A percentile compares a stretch with the other conserved stretches of the same genome.
phyloP scores from a whole-genome alignment of 495 filamentous ascomycete species.

The Viridothelium virens region DNA sequence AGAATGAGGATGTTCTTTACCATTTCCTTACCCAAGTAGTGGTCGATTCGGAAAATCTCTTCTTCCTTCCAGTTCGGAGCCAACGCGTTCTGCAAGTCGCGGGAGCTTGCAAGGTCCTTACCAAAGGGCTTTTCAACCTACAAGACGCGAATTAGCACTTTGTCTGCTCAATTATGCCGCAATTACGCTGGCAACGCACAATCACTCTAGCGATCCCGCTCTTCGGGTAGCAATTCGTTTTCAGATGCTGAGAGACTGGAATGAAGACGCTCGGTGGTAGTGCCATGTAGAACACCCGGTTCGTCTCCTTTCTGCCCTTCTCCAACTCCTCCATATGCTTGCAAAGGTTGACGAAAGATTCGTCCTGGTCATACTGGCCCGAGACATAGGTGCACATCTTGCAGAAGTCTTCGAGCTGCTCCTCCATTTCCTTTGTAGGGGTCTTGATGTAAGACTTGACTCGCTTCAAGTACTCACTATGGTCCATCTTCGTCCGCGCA shows the following conservation, averaged over 20 bases:
- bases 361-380: slow-evolving; percentile 95
- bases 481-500: slow-evolving; percentile 99
- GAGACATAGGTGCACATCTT: slow-evolving; percentile 83
- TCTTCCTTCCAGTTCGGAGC: slow-evolving; percentile 99
- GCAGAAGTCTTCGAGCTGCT: slow-evolving; percentile 86
- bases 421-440: slow-evolving; percentile 93
- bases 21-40: slow-evolving; percentile 99
- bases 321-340: slow-evolving; percentile 87
- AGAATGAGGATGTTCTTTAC: slow-evolving; percentile 99
- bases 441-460: slow-evolving; percentile 99
- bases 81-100: slow-evolving; percentile 88
- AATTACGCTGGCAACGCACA: slow-evolving; percentile 44
- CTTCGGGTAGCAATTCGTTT: slow-evolving; percentile 90
- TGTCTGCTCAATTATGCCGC: background rate
- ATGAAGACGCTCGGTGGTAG: slow-evolving; percentile 97
- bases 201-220: slow-evolving; percentile 88
- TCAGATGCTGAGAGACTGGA: slow-evolving; percentile 91
- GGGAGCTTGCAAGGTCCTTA: slow-evolving; percentile 89
- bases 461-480: slow-evolving; percentile 83
- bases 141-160: background rate
- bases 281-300: slow-evolving; percentile 99
- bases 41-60: slow-evolving; percentile 98
- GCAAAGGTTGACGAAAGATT: slow-evolving; percentile 80
- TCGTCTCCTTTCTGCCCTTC: slow-evolving; percentile 68
- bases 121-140: slow-evolving; percentile 99